phyloP scores from a whole-genome alignment of 345 rosid genomes.

The Arabidopsis suecica region DNA sequence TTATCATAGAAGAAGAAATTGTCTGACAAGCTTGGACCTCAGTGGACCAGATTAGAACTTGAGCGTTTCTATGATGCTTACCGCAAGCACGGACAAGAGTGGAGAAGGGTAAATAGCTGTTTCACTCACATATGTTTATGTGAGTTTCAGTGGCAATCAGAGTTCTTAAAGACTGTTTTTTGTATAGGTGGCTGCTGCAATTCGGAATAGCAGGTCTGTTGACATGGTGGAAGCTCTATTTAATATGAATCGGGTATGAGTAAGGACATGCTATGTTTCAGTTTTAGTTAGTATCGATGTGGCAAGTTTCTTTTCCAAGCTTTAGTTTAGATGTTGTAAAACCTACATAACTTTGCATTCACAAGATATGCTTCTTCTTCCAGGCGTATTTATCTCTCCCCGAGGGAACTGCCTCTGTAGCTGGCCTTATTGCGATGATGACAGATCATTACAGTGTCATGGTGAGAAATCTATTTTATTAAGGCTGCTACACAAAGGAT shows the following conservation, averaged over 20 bases:
- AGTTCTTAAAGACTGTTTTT: constrained; percentile 16
- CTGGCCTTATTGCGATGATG: constrained; percentile 98
- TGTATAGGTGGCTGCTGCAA: constrained; percentile 67
- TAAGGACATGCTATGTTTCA: neutral
- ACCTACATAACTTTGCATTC: constrained; percentile 9
- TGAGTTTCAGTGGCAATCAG: constrained; percentile 9
- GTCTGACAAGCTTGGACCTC: constrained; percentile 86
- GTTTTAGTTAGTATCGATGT: constrained; percentile 12
- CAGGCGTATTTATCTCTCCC: constrained; percentile 98
- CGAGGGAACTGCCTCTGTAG: constrained; percentile 91
- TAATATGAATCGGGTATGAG: constrained; percentile 74
- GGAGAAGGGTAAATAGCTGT: constrained; percentile 70
- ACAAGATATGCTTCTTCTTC: constrained; percentile 33
- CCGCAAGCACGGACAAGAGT: constrained; percentile 80
- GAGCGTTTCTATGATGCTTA: constrained; percentile 88
- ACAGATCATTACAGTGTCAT: constrained; percentile 87
- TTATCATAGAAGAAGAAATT: constrained; percentile 68
- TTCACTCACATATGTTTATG: neutral
- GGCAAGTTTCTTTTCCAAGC: constrained; percentile 14
- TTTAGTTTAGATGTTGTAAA: neutral
- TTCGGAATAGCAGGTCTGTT: constrained; percentile 66
- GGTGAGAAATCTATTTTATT: constrained; percentile 55
- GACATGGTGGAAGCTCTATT: constrained; percentile 97
- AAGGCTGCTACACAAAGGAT: neutral
- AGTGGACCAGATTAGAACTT: constrained; percentile 88